Conservation (phyloP, 1,284 basidiomycete species). For the Termitomyces sp. region DNA sequence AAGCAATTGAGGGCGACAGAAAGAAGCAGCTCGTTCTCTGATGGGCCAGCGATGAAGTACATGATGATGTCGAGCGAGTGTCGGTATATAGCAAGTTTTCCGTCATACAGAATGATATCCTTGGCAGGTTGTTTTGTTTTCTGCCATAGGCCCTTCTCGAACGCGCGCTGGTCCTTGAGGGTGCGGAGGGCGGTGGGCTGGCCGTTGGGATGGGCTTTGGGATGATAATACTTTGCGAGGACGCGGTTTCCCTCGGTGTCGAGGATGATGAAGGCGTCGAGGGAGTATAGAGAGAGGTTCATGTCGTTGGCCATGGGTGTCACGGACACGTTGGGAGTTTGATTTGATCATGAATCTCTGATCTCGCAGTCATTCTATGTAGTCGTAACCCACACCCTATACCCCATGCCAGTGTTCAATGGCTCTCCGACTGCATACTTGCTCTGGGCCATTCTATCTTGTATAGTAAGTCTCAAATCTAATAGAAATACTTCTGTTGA, state of each 20-base stretch:
- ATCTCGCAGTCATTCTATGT: background rate
- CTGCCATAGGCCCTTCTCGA: slow-evolving; percentile 93
- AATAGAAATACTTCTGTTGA: background rate
- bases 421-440: slow-evolving; percentile 66
- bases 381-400: background rate
- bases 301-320: slow-evolving; percentile 23
- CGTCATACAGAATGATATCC: slow-evolving; percentile 92
- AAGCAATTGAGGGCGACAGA: slow-evolving; percentile 80
- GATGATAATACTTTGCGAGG: slow-evolving; percentile 91
- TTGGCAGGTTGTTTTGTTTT: slow-evolving; percentile 85
- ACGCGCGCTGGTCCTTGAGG: slow-evolving; percentile 90
- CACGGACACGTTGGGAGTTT: slow-evolving; percentile 3
- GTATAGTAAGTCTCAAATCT: slow-evolving; percentile 40
- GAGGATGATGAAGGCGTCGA: slow-evolving; percentile 86
- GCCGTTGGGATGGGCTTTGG: slow-evolving; percentile 61
- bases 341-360: background rate
- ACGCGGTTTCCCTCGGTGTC: slow-evolving; percentile 94
- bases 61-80: slow-evolving; percentile 93
- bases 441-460: slow-evolving; percentile 64
- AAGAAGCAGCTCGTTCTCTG: slow-evolving; percentile 97
- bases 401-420: slow-evolving; percentile 44
- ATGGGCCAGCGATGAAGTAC: slow-evolving; percentile 86
- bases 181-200: slow-evolving; percentile 64
- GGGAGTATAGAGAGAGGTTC: slow-evolving; percentile 85
- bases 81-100: slow-evolving; percentile 90